A percentile compares a stretch with the other conserved stretches of the same genome.
Conservation (phyloP, 2,329 filamentous ascomycete genomes). For the Fusarium pininemorale region DNA sequence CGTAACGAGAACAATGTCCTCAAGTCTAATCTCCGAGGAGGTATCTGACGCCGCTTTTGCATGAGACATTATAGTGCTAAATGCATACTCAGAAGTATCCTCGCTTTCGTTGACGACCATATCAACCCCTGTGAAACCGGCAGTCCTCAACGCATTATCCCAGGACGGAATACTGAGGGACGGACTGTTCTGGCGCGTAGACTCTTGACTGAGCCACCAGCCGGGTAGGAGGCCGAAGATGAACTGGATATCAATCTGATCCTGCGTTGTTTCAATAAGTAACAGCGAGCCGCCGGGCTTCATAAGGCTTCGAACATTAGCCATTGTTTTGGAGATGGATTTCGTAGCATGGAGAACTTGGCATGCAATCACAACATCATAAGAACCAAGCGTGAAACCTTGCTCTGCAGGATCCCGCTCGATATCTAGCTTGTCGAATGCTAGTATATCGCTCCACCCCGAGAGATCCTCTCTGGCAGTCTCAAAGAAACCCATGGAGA, state of each 20-base stretch:
- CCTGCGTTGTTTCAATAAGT: background rate
- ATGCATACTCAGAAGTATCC: background rate
- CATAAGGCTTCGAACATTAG: background rate
- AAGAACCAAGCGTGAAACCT: background rate
- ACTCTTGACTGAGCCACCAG: background rate
- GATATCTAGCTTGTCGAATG: background rate
- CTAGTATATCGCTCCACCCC: background rate
- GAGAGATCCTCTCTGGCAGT: background rate
- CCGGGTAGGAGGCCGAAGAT: background rate
- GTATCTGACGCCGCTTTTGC: background rate
- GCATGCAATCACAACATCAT: background rate
- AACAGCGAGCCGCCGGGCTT: background rate
- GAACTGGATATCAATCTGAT: background rate
- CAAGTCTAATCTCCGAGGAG: rapidly evolving
- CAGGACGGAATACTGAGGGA: background rate
- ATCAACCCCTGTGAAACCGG: background rate
- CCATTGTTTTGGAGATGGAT: background rate
- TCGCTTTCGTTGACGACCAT: background rate
- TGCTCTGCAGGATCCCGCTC: background rate
- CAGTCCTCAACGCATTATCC: background rate
- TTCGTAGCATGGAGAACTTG: background rate
- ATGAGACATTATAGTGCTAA: background rate
- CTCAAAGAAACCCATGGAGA: background rate
- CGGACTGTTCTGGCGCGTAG: background rate
- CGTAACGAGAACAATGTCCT: background rate